phyloP scores from a whole-genome alignment of 2,329 filamentous ascomycete genomes.

The Fusarium algeriense region DNA sequence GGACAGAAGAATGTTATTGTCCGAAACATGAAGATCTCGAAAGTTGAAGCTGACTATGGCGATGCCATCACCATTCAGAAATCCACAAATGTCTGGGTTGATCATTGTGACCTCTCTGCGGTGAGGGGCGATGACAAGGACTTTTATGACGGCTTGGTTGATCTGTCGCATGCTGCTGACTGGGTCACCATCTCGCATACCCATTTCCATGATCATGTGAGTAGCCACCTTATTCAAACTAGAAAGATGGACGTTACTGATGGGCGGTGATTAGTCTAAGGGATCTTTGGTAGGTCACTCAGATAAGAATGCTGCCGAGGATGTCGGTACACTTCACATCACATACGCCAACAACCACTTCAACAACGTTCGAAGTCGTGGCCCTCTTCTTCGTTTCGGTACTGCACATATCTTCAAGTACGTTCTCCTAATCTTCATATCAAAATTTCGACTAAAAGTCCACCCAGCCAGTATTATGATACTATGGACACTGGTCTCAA shows the following conservation, averaged over 20 bases:
- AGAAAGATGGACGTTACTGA: no score
- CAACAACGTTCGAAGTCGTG: conserved; percentile 70
- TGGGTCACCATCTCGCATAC: conserved; percentile 58
- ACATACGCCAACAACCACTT: conserved; percentile 74
- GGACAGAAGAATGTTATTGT: conserved; percentile 64
- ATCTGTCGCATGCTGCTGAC: conserved; percentile 59
- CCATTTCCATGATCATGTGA: conserved; percentile 58
- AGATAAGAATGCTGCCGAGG: conserved; percentile 68
- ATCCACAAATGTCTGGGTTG: conserved; percentile 62
- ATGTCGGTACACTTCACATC: conserved; percentile 68
- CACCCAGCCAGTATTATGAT: conserved; percentile 38
- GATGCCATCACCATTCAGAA: conserved; percentile 65
- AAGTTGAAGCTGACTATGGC: conserved; percentile 59
- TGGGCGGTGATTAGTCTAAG: conserved; percentile 55
- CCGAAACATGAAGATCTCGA: conserved; percentile 66
- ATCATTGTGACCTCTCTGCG: conserved; percentile 58
- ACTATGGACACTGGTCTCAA: conserved; percentile 46
- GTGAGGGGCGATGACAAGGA: conserved; percentile 57
- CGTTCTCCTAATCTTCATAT: rapidly evolving
- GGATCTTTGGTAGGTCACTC: conserved; percentile 71
- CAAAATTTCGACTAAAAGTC: neutral
- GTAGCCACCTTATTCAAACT: neutral
- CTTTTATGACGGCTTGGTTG: conserved; percentile 58
- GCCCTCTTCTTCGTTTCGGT: conserved; percentile 71
- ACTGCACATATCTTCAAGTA: conserved; percentile 64